phyloP scores from a whole-genome alignment of 164 flowering plant genomes.

The Taxillus chinensis region DNA sequence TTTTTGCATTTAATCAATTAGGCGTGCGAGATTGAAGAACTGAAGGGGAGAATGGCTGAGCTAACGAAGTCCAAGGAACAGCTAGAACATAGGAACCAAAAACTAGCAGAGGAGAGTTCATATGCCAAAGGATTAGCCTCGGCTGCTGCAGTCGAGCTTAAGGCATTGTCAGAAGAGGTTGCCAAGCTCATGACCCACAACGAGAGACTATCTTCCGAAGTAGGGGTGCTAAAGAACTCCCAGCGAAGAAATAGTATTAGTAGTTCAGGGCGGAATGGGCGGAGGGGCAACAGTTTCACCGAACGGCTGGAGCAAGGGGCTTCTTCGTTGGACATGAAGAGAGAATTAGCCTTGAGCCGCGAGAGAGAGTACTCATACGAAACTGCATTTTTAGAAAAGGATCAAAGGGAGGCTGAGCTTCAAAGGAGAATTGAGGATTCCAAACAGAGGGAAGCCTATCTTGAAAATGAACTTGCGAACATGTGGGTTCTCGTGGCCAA shows the following conservation, averaged over 20 bases:
- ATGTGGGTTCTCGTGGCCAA: constrained; percentile 99
- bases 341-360: constrained; percentile 57
- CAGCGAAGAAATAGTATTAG: constrained; percentile 34
- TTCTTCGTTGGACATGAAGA: constrained; percentile 44
- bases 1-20: constrained; percentile 11
- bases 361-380: constrained; percentile 79
- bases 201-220: constrained; percentile 63
- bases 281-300: constrained; percentile 31
- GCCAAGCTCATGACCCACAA: constrained; percentile 91
- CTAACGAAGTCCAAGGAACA: constrained; percentile 59
- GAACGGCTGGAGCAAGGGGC: constrained; percentile 51
- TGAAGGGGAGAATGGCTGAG: constrained; percentile 44
- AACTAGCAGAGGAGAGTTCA: constrained; percentile 87
- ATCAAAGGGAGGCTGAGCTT: constrained; percentile 67
- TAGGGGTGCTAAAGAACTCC: constrained; percentile 45
- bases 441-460: constrained; percentile 90
- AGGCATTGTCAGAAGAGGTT: constrained; percentile 95
- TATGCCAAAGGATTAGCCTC: constrained; percentile 98
- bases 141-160: constrained; percentile 97
- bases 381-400: constrained; percentile 63
- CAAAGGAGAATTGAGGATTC: constrained; percentile 79
- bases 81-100: constrained; percentile 66
- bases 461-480: constrained; percentile 94
- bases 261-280: constrained; percentile 34
- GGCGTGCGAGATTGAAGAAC: constrained; percentile 56